These are phyloP conservation scores for Phylloporus sp. DNA, from an alignment of 768 basidiomycete genomes.

Conservation along the genomic window DNA sequence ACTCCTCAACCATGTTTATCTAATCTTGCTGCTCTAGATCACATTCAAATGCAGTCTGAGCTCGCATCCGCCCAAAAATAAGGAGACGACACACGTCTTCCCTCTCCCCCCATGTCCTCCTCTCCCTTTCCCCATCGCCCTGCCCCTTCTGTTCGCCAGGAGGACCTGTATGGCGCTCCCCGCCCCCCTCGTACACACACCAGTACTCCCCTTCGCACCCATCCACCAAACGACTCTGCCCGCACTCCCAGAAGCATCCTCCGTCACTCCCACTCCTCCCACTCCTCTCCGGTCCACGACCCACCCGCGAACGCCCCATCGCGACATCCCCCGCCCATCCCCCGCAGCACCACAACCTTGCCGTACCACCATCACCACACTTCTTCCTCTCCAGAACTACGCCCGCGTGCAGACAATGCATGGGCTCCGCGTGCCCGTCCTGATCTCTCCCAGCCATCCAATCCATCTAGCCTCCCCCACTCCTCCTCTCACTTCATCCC, in stretches of 20 bases:
- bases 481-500: constrained; percentile 11
- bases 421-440: constrained; percentile 23
- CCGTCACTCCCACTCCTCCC: constrained; percentile 7
- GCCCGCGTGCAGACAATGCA: constrained; percentile 17
- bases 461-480: neutral
- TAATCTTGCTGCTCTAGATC: neutral
- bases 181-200: constrained; percentile 2
- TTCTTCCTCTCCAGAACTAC: constrained; percentile 22
- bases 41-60: neutral
- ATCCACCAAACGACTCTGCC: constrained; percentile 2
- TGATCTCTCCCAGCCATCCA: constrained; percentile 6
- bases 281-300: constrained; percentile 1
- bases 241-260: constrained; percentile 17
- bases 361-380: constrained; percentile 20
- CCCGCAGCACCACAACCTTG: constrained; percentile 8
- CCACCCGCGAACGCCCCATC: neutral
- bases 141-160: constrained; percentile 5
- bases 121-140: constrained; percentile 21
- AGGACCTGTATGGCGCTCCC: constrained; percentile 1
- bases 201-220: constrained; percentile 1
- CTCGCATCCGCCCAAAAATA: neutral
- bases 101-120: constrained; percentile 8
- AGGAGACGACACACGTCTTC: neutral
- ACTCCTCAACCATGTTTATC: neutral
- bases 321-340: constrained; percentile 5